phyloP scores from a whole-genome alignment of 1,284 basidiomycete species.

The Phylloporus sp. region DNA sequence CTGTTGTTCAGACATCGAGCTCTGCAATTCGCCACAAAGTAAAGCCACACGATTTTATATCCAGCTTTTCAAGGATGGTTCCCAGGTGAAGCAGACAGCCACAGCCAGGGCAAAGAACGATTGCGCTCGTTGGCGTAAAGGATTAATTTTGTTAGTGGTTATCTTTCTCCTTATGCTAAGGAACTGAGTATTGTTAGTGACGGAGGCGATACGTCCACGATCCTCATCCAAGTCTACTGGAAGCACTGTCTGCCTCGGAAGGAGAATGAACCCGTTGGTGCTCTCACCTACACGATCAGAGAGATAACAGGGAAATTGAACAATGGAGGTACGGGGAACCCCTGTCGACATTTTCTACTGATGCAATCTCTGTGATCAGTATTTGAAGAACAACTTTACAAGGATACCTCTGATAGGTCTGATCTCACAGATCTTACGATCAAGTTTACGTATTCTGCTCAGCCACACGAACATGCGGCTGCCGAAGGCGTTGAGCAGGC shows the following conservation, averaged over 20 bases:
- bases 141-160: slow-evolving; percentile 14
- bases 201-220: not conserved
- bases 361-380: not conserved
- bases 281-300: not conserved
- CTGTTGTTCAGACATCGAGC: slow-evolving; percentile 1
- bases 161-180: not conserved
- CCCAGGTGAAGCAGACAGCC: not conserved
- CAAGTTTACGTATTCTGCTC: not conserved
- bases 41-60: not conserved
- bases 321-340: slow-evolving; percentile 2
- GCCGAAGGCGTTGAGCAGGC: too few species aligned
- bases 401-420: not conserved
- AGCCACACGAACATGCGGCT: not conserved
- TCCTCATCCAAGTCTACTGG: slow-evolving; percentile 8
- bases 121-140: slow-evolving; percentile 6
- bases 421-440: too few species aligned
- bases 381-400: not conserved
- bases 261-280: not conserved
- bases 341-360: not conserved
- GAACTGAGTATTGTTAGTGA: slow-evolving; percentile 3
- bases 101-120: not conserved
- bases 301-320: not conserved
- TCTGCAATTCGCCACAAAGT: not conserved
- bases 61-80: too few species aligned
- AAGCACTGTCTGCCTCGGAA: not conserved